A percentile compares a stretch with the other conserved stretches of the same genome.
phyloP scores from a whole-genome alignment of 1,284 basidiomycete species.

The Tylopilus sp. region DNA sequence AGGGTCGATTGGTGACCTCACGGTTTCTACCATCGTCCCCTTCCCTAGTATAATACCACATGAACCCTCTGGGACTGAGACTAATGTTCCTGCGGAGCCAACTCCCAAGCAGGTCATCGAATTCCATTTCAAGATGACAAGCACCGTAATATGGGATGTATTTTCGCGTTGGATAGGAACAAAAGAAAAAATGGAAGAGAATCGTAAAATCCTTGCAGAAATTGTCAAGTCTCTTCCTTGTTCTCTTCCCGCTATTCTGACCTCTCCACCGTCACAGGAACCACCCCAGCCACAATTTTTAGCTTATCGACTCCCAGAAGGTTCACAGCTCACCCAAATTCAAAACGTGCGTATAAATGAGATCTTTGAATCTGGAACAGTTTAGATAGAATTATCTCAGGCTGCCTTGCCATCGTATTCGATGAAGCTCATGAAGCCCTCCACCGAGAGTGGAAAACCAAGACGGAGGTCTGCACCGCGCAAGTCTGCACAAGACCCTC shows the following conservation, averaged over 20 bases:
- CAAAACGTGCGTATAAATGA: slow-evolving; percentile 54
- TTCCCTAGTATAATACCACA: slow-evolving; percentile 38
- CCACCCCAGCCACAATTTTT: slow-evolving; percentile 62
- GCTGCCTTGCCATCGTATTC: slow-evolving; percentile 58
- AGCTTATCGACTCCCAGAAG: slow-evolving; percentile 65
- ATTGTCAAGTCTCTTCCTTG: slow-evolving; percentile 47
- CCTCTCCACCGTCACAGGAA: slow-evolving; percentile 37
- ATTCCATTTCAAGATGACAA: slow-evolving; percentile 59
- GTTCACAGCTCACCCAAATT: slow-evolving; percentile 66
- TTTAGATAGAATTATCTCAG: slow-evolving; percentile 43
- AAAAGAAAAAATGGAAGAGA: slow-evolving; percentile 56
- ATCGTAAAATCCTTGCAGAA: slow-evolving; percentile 51
- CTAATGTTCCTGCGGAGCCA: slow-evolving; percentile 15
- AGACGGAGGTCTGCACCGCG: slow-evolving; percentile 41
- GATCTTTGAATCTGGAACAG: slow-evolving; percentile 1
- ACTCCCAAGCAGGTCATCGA: slow-evolving; percentile 50
- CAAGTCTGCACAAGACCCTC: slow-evolving; percentile 37
- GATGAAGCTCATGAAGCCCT: slow-evolving; percentile 64
- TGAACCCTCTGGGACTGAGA: slow-evolving; percentile 23
- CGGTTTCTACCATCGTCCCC: slow-evolving; percentile 52
- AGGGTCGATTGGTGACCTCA: slow-evolving; percentile 46
- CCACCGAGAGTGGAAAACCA: slow-evolving; percentile 47
- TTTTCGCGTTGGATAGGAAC: slow-evolving; percentile 69
- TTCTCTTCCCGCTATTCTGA: slow-evolving; percentile 5
- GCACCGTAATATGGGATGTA: slow-evolving; percentile 61